These are phyloP conservation scores for Westerdykella ornata DNA, from an alignment of 2,329 filamentous ascomycete species.

Conservation along the genomic window DNA sequence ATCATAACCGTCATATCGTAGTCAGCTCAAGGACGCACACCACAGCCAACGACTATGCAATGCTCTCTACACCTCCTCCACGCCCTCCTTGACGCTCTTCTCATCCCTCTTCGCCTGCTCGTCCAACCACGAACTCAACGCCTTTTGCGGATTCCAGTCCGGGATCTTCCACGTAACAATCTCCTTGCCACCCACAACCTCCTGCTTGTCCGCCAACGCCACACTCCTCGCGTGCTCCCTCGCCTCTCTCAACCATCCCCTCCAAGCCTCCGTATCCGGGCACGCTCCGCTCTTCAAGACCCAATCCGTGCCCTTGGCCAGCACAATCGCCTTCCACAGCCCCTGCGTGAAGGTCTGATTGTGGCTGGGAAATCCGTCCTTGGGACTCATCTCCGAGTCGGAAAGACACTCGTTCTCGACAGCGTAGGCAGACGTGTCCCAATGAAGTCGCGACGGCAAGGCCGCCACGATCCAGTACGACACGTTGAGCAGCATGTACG, in stretches of 20 bases:
- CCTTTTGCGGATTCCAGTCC: conserved; percentile 27
- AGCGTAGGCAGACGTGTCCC: conserved; percentile 43
- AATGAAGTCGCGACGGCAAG: conserved; percentile 42
- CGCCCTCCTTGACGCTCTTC: conserved; percentile 8
- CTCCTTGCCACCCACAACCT: background rate
- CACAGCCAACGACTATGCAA: background rate
- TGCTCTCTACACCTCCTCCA: conserved; percentile 14
- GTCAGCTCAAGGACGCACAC: no score
- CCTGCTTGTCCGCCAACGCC: conserved; percentile 6
- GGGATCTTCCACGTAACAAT: conserved; percentile 30
- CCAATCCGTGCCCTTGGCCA: conserved; percentile 42
- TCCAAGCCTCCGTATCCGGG: conserved; percentile 40
- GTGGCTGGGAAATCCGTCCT: conserved; percentile 22
- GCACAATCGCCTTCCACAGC: conserved; percentile 45
- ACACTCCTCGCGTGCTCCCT: conserved; percentile 15
- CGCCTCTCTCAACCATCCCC: conserved; percentile 38
- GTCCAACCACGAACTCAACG: conserved; percentile 15
- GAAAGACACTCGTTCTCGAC: conserved; percentile 36
- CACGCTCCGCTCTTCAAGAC: conserved; percentile 37
- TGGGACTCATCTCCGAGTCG: conserved; percentile 29
- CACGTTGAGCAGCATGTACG: conserved; percentile 46
- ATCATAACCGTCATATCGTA: no score
- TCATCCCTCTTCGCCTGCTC: conserved; percentile 14
- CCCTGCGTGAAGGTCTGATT: conserved; percentile 42
- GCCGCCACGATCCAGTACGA: conserved; percentile 49